These are phyloP conservation scores for Colletotrichum sp. DNA, from an alignment of 2,329 filamentous ascomycete genomes.

Conservation along the genomic window DNA sequence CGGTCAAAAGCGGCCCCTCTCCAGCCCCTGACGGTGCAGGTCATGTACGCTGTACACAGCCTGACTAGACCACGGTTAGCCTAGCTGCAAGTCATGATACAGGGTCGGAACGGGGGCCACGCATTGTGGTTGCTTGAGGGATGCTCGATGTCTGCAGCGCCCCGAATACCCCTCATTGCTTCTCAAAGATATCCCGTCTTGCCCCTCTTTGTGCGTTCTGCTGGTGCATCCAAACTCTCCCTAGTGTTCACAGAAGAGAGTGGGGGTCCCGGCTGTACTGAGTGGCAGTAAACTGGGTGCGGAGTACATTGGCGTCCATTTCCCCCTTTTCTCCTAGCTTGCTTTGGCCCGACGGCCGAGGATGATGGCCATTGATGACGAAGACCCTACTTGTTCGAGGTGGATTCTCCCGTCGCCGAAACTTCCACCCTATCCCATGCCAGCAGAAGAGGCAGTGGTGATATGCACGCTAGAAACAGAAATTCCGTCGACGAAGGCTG, in stretches of 20 bases:
- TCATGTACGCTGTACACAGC: not conserved
- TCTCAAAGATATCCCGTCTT: not conserved
- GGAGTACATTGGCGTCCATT: not conserved
- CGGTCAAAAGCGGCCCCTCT: conserved; percentile 15
- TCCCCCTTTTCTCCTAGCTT: not conserved
- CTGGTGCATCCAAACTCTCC: not conserved
- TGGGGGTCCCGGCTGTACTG: not conserved
- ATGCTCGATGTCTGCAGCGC: not conserved
- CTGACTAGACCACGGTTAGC: conserved; percentile 1
- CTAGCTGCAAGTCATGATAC: conserved; percentile 21
- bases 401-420: not conserved
- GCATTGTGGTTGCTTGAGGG: not conserved
- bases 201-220: not conserved
- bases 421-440: not conserved
- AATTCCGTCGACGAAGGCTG: not conserved
- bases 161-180: not conserved
- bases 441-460: not conserved
- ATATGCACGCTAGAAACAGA: not conserved
- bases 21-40: conserved; percentile 15
- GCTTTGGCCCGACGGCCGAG: conserved; percentile 2
- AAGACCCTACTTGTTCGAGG: not conserved
- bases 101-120: conserved; percentile 3
- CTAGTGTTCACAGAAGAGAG: not conserved
- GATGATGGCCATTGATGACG: not conserved
- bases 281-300: not conserved